Percentiles rank a stretch among this genome's conserved stretches.
phyloP scores from a whole-genome alignment of 2,329 filamentous ascomycete species.

The Bipolaris gigantea region DNA sequence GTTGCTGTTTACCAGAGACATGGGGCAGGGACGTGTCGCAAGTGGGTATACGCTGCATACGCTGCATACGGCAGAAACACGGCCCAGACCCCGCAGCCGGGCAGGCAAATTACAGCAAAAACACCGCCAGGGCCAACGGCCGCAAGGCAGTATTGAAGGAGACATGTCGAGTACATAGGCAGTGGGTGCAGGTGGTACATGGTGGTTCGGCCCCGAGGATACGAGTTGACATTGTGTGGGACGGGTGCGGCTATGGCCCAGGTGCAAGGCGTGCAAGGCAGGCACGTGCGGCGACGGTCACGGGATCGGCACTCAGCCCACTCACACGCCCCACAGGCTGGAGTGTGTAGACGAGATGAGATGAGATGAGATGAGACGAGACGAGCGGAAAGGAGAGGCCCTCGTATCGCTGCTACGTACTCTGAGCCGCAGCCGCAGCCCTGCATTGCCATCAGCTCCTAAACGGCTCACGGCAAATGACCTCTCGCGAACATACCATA shows the following conservation, averaged over 20 bases:
- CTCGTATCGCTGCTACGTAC: neutral
- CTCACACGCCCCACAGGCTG: neutral
- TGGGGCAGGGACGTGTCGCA: neutral
- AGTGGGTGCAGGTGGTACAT: too few species aligned
- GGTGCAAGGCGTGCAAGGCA: too few species aligned
- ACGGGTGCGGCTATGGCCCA: neutral
- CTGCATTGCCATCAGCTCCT: neutral
- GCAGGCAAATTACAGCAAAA: too few species aligned
- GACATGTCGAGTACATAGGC: too few species aligned
- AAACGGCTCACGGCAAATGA: neutral
- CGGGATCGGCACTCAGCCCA: neutral
- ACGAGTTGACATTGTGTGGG: neutral
- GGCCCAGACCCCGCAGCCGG: neutral
- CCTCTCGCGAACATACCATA: neutral
- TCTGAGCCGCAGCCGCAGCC: neutral
- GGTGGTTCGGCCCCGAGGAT: neutral
- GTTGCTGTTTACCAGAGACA: constrained; percentile 6
- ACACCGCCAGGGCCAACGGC: neutral
- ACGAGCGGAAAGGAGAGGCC: neutral
- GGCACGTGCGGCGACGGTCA: neutral
- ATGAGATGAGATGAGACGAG: neutral
- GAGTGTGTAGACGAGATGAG: neutral
- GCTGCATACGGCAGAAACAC: constrained; percentile 1
- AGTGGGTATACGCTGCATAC: too few species aligned
- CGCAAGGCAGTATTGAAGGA: neutral